A percentile compares a stretch with the other conserved stretches of the same genome.
Evolutionary conservation across 441 rosid species (phyloP).

Genomic region (Aquilaria agallochum): DNA sequence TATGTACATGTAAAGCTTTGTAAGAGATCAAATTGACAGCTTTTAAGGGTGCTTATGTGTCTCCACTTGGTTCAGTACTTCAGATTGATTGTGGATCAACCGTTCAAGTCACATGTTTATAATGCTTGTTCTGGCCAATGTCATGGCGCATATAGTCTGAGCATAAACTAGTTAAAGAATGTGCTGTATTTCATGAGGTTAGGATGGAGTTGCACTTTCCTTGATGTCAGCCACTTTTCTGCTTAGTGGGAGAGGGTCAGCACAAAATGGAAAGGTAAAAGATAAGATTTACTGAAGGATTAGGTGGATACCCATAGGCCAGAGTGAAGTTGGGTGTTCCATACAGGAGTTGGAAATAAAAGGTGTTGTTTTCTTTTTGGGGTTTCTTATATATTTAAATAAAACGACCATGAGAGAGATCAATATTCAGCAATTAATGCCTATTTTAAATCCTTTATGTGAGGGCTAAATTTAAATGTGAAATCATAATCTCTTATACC

Average conservation of each 20-base stretch:
- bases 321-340: conserved; percentile 13
- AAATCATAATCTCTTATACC: neutral
- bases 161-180: conserved; percentile 1
- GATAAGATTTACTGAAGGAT: conserved; percentile 3
- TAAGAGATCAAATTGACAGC: neutral
- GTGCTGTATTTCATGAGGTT: conserved; percentile 10
- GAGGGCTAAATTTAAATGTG: neutral
- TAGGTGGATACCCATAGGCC: conserved; percentile 25
- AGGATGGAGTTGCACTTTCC: conserved; percentile 10
- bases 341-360: conserved; percentile 12
- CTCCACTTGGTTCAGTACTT: conserved; percentile 5
- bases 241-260: conserved; percentile 14
- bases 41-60: conserved; percentile 15
- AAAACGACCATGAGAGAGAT: conserved; percentile 6
- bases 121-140: conserved; percentile 3
- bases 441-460: neutral
- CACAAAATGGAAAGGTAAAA: conserved; percentile 12
- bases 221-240: conserved; percentile 7
- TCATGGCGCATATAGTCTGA: neutral
- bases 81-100: conserved; percentile 14
- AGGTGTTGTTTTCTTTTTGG: conserved; percentile 13
- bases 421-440: neutral
- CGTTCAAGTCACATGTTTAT: conserved; percentile 14
- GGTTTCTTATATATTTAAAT: conserved; percentile 1
- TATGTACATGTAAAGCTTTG: neutral